Base-by-base conservation (phyloP, 345 rosid genomes). In the Populus euphratica region DNA sequence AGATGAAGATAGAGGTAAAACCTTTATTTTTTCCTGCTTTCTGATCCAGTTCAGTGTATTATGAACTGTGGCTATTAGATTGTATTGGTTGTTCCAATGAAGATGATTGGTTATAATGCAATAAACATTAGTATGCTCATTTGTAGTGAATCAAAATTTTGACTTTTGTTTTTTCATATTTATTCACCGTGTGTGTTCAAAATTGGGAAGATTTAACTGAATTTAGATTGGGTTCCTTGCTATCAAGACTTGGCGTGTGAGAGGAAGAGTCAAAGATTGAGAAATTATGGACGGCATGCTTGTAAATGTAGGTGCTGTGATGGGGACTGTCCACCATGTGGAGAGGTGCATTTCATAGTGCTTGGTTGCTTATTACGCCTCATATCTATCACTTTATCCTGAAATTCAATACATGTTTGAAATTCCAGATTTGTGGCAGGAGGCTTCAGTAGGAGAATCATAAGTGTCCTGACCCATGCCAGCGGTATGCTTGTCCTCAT, bases 271-370 rank as follows among this genome's bases (percentile, higher is more conserved):
- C 91, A 88, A 82, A 88, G 81, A 80, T 52, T 79, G 86, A 91
- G 99, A 83, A 96, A 92, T 80, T 93, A 96, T 77, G 96, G 91
- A 68, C 89, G 93, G 23, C 99, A 93, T 90, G 92, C 97, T 75
- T 95, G 98, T 85, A 93, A 81, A 83, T 92, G 96, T 1, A 93
- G 96, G 20, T 93, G 99, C 82, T 93, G 99, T 82, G 96, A 92
- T 86, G 99, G 98, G 61, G 85, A 91, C 77, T 95, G 98, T 79
- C 97, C 92, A 2, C 96, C 97, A 5, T 93, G 98, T 86, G 88
- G 90, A 43, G 98, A 93, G 96, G 97, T 91, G 70, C 56, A 77
- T 29, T 39, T 66, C 36, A 62, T 7, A 50, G 14, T 38, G 16
- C 62, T 35, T 63, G 36, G 17, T 64, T 62, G 52, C 36, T 70